Evolutionary conservation across 768 basidiomycete genomes (phyloP).

Genomic region (Leccinum incarnatum): DNA sequence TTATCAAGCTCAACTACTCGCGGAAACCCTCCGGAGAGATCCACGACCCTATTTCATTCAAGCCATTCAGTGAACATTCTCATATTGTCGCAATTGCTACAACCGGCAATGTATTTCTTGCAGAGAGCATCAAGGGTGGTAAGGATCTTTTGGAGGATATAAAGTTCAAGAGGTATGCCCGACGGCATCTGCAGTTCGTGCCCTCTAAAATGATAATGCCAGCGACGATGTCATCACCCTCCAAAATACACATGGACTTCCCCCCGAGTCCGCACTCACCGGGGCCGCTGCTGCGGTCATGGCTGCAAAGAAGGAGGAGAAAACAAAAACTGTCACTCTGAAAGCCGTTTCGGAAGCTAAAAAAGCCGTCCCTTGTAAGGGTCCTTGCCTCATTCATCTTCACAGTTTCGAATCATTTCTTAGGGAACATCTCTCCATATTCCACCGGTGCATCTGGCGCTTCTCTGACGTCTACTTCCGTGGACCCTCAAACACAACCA

Average conservation of each 20-base stretch:
- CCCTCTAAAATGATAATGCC: constrained; percentile 1
- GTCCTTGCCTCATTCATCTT: not conserved
- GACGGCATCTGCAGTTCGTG: not conserved
- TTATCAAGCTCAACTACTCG: constrained; percentile 78
- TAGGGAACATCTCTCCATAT: constrained; percentile 91
- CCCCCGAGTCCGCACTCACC: constrained; percentile 49
- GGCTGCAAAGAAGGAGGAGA: constrained; percentile 34
- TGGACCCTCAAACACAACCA: constrained; percentile 64
- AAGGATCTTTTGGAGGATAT: constrained; percentile 84
- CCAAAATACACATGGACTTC: constrained; percentile 84
- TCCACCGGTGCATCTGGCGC: constrained; percentile 89
- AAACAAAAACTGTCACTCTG: constrained; percentile 27
- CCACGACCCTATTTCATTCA: constrained; percentile 97
- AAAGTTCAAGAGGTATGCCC: constrained; percentile 73
- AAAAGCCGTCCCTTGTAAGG: constrained; percentile 64
- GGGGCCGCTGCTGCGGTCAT: constrained; percentile 28
- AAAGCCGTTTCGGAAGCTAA: constrained; percentile 44
- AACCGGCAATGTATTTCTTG: constrained; percentile 91
- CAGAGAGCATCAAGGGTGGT: constrained; percentile 85
- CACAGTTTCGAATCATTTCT: constrained; percentile 1
- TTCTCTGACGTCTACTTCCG: constrained; percentile 88
- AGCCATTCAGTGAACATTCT: constrained; percentile 94
- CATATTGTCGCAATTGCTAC: constrained; percentile 89
- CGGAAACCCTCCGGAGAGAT: constrained; percentile 84
- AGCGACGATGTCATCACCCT: constrained; percentile 91